Percentiles rank a stretch among this genome's conserved stretches.
Evolutionary conservation across 2,329 filamentous ascomycete species (phyloP).

Genomic region (Sporothrix brasiliensis): DNA sequence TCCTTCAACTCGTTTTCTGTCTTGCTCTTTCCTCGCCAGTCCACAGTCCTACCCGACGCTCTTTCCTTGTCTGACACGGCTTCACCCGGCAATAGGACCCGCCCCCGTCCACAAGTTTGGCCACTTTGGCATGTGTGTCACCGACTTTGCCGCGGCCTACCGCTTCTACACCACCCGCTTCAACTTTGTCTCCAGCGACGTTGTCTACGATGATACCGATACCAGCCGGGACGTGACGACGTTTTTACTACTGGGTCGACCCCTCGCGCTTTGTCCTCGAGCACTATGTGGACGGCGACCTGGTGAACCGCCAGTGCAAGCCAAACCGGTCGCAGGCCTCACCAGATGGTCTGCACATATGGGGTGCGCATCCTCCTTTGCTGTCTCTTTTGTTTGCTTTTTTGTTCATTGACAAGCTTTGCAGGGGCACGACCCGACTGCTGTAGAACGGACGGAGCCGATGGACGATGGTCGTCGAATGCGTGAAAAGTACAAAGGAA

Average conservation of each 20-base stretch:
- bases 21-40: not conserved
- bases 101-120: constrained; percentile 54
- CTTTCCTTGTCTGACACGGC: not conserved
- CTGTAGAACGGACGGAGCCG: not conserved
- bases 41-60: not conserved
- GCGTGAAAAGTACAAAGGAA: not conserved
- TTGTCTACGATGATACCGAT: constrained; percentile 45
- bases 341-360: constrained; percentile 51
- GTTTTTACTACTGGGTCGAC: constrained; percentile 69
- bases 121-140: constrained; percentile 58
- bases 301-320: constrained; percentile 60
- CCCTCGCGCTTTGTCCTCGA: constrained; percentile 65
- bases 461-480: too few relatives aligned
- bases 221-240: constrained; percentile 46
- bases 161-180: constrained; percentile 55
- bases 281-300: constrained; percentile 72
- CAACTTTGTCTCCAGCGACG: constrained; percentile 57
- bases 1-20: not conserved
- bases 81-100: constrained; percentile 34
- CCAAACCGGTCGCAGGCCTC: constrained; percentile 48
- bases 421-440: constrained; percentile 31
- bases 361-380: constrained; percentile 42
- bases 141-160: constrained; percentile 52
- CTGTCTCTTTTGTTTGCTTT: not conserved
- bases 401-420: too few relatives aligned